phyloP scores from a whole-genome alignment of 768 basidiomycete genomes.

The Boletus coccyginus region DNA sequence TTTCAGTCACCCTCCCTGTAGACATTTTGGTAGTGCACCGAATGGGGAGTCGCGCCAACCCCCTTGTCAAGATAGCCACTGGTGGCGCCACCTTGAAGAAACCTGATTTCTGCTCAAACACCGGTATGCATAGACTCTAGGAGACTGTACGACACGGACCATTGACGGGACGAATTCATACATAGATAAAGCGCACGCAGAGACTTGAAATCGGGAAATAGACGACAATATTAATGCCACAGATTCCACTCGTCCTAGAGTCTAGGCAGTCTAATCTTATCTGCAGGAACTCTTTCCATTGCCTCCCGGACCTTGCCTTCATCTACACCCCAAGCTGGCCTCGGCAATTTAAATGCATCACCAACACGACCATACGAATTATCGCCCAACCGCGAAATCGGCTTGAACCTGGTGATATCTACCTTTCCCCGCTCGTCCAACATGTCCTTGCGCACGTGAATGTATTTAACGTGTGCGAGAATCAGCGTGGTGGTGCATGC shows the following conservation, averaged over 20 bases:
- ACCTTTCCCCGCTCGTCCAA: constrained; percentile 34
- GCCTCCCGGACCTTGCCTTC: constrained; percentile 5
- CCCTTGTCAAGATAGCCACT: no score
- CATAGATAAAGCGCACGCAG: no score
- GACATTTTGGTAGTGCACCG: no score
- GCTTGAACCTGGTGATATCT: constrained; percentile 35
- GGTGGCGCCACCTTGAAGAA: no score
- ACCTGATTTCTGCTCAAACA: no score
- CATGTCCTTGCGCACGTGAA: constrained; percentile 43
- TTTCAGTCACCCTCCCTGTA: no score
- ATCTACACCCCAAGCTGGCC: constrained; percentile 15
- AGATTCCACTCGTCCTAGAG: not conserved
- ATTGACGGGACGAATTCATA: no score
- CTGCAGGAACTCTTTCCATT: not conserved
- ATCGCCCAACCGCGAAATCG: constrained; percentile 37
- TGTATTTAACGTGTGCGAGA: constrained; percentile 37
- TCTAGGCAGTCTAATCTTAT: not conserved
- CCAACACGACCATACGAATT: constrained; percentile 33
- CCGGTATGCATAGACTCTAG: no score
- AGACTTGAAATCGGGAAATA: no score
- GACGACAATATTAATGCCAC: no score
- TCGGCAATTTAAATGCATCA: constrained; percentile 17
- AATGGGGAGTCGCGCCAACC: no score
- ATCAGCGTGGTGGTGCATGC: constrained; percentile 30
- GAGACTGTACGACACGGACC: no score